Evolutionary conservation across 1,139 yeast species (phyloP).

Genomic region (Hanseniaspora sp.): DNA sequence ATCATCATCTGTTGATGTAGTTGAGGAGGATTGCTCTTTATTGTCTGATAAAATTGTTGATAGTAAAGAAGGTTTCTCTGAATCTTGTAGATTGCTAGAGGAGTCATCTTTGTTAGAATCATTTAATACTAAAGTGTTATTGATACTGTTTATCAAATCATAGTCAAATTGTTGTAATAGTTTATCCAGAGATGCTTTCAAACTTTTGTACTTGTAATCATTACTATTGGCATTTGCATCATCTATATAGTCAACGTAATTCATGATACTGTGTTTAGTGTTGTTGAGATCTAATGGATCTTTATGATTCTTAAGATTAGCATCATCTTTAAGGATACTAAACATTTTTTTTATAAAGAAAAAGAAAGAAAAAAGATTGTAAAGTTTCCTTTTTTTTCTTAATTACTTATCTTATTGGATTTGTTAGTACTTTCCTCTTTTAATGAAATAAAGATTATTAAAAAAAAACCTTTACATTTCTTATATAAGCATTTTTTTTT

Average conservation of each 20-base stretch:
- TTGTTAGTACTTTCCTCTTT: too few species aligned
- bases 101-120: neutral
- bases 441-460: too few species aligned
- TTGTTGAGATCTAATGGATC: neutral
- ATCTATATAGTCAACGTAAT: neutral
- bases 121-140: neutral
- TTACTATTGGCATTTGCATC: neutral
- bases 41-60: neutral
- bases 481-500: too few species aligned
- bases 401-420: too few species aligned
- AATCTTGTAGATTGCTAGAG: too few species aligned
- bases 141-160: neutral
- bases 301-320: neutral
- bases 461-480: too few species aligned
- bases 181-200: slow-evolving; percentile 3
- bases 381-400: too few species aligned
- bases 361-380: too few species aligned
- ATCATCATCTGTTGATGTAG: slow-evolving; percentile 47
- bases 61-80: neutral
- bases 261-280: neutral
- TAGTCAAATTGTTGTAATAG: slow-evolving; percentile 6
- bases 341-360: neutral
- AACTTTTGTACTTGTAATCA: neutral
- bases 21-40: neutral
- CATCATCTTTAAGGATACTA: neutral